These are phyloP conservation scores for Scorias spongiosa DNA, from an alignment of 2,329 filamentous ascomycete genomes.

Conservation along the genomic window DNA sequence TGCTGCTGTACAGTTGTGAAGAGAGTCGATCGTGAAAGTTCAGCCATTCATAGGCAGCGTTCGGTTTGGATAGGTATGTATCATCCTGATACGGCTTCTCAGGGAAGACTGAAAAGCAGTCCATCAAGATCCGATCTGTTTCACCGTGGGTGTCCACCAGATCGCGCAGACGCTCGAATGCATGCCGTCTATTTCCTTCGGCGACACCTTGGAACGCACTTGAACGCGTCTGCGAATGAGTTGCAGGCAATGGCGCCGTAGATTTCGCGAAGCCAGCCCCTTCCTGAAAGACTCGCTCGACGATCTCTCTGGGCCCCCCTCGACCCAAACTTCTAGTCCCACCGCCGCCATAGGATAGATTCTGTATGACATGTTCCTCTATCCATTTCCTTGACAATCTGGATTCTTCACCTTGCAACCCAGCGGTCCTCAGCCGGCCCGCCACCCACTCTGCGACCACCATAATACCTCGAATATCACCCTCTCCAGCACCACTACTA, in stretches of 20 bases:
- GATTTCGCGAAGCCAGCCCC: conserved; percentile 61
- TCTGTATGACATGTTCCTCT: conserved; percentile 53
- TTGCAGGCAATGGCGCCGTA: conserved; percentile 22
- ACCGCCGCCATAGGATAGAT: conserved; percentile 55
- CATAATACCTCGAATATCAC: conserved; percentile 70
- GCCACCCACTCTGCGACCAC: conserved; percentile 81
- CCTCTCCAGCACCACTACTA: conserved; percentile 45
- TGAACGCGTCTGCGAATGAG: conserved; percentile 3
- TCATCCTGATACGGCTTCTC: conserved; percentile 87
- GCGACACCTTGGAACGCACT: conserved; percentile 44
- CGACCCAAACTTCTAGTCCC: conserved; percentile 57
- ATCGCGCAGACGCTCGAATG: conserved; percentile 55
- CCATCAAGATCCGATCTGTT: conserved; percentile 60
- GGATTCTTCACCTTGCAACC: conserved; percentile 20
- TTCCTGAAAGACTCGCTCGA: conserved; percentile 63
- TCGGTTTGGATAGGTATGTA: conserved; percentile 74
- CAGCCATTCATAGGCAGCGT: conserved; percentile 82
- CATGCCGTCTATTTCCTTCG: conserved; percentile 56
- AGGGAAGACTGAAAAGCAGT: conserved; percentile 78
- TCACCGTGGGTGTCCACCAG: conserved; percentile 71
- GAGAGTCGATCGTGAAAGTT: conserved; percentile 81
- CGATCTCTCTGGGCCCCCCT: conserved; percentile 58
- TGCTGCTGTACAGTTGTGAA: conserved; percentile 60
- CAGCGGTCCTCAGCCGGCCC: conserved; percentile 41
- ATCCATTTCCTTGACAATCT: conserved; percentile 60